Base-by-base conservation (phyloP, 768 basidiomycete species). In the Termitomyces sp. region DNA sequence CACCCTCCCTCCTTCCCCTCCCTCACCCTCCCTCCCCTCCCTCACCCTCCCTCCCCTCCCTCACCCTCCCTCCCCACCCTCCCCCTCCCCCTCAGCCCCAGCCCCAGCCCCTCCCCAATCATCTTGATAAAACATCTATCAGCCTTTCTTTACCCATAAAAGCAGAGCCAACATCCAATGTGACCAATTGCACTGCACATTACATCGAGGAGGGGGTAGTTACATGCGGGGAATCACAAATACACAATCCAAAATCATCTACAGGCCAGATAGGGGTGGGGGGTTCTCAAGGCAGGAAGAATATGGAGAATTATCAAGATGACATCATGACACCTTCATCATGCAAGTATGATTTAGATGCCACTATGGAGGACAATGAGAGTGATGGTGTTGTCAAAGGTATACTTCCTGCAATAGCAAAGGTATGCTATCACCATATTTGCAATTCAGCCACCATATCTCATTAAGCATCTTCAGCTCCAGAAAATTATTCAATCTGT, bases 91-190 rank as follows among this genome's bases (percentile, higher is more conserved):
- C n/a, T n/a, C n/a, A n/a, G n/a, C n/a, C n/a, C n/a, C n/a, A n/a
- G n/a, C 12, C 15, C 40, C 5, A 60, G 54, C 29, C 20, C 20
- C 20, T 25, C 20, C 20, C 20, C 20, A 5, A 65, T 78, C 4
- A 86, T 83, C 75, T 86, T 89, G 68, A 94, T 83, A 70, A 86
- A 94, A 70, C 93, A 94, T 1, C 93, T 93, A 62, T 95, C 20
- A 25, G 20, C 20, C 20, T 25, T 25, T 25, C 20, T 25, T 25
- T 25, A 25, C 20, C 20, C 20, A 25, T 25, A 25, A 25, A 25
- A 25, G 20, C 20, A 25, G 20, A 25, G 20, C 20, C 20, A 25
- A 25, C 20, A 25, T 25, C 20, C 20, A 25, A 25, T 25, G 20
- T 25, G 20, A 25, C 20, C 20, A 25, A 25, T 25, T 25, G 20